Conservation (phyloP, 1,284 basidiomycete genomes). For the Malassezia caprae region DNA sequence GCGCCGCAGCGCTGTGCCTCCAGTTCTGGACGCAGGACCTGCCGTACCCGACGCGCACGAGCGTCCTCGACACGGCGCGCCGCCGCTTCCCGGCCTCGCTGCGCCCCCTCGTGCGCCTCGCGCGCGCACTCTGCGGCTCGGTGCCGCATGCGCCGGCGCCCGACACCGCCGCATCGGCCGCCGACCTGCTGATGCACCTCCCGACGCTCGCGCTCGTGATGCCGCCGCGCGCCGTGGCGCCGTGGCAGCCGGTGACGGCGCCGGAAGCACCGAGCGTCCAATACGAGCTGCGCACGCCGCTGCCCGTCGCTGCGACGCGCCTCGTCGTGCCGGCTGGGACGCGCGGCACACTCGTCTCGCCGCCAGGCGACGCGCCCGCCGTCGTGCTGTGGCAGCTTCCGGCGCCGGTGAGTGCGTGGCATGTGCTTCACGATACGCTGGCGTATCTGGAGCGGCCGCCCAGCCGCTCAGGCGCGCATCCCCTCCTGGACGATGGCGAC, state of each 20-base stretch:
- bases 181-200: slow-evolving; percentile 63
- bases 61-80: slow-evolving; percentile 66
- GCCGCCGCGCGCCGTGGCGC: slow-evolving; percentile 53
- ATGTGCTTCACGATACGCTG: slow-evolving; percentile 64
- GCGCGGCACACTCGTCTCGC: slow-evolving; percentile 59
- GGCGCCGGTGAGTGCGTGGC: slow-evolving; percentile 64
- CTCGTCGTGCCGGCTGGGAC: slow-evolving; percentile 60
- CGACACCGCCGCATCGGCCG: slow-evolving; percentile 58
- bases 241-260: slow-evolving; percentile 60
- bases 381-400: slow-evolving; percentile 70
- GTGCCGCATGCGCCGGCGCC: slow-evolving; percentile 20
- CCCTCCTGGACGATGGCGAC: not conserved
- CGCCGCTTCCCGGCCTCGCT: slow-evolving; percentile 71
- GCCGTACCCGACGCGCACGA: slow-evolving; percentile 54
- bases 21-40: slow-evolving; percentile 69
- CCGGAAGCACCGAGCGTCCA: slow-evolving; percentile 54
- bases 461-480: slow-evolving; percentile 51
- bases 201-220: slow-evolving; percentile 66
- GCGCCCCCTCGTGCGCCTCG: slow-evolving; percentile 61
- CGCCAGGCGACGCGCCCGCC: slow-evolving; percentile 59
- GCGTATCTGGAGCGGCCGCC: slow-evolving; percentile 35
- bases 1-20: slow-evolving; percentile 62
- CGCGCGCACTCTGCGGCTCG: slow-evolving; percentile 58
- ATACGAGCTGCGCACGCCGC: slow-evolving; percentile 59
- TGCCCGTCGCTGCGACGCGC: slow-evolving; percentile 63